Conservation (phyloP, 2,329 filamentous ascomycete genomes). For the Phoma sp. region DNA sequence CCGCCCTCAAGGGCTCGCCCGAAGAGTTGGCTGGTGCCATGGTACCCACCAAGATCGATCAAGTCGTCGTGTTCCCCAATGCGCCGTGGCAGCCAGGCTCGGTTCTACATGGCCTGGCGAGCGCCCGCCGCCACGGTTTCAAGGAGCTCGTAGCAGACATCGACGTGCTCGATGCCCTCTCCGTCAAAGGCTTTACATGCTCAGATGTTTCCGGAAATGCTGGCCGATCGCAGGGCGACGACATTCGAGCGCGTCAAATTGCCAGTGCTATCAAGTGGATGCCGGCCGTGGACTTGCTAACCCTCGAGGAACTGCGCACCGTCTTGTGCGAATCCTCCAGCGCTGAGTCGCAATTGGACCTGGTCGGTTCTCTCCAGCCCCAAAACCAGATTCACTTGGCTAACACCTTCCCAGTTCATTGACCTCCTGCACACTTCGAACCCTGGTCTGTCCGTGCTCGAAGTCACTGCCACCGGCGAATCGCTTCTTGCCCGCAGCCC, state of each 20-base stretch:
- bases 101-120: background rate
- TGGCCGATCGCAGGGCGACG: no score
- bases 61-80: background rate
- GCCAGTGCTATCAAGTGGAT: background rate
- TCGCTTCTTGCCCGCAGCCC: background rate
- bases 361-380: background rate
- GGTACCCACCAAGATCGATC: background rate
- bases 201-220: no score
- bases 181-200: background rate
- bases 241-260: background rate
- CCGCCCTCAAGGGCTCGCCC: background rate
- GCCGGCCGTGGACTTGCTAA: background rate
- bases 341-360: background rate
- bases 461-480: background rate
- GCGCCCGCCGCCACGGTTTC: background rate
- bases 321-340: background rate
- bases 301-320: background rate
- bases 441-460: background rate
- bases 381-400: background rate
- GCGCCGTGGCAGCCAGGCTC: background rate
- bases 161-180: background rate
- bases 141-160: background rate
- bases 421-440: background rate
- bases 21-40: background rate
- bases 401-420: background rate